These are phyloP conservation scores for Asterochloris sp. DNA, from an alignment of 139 green algal species.

Conservation along the genomic window DNA sequence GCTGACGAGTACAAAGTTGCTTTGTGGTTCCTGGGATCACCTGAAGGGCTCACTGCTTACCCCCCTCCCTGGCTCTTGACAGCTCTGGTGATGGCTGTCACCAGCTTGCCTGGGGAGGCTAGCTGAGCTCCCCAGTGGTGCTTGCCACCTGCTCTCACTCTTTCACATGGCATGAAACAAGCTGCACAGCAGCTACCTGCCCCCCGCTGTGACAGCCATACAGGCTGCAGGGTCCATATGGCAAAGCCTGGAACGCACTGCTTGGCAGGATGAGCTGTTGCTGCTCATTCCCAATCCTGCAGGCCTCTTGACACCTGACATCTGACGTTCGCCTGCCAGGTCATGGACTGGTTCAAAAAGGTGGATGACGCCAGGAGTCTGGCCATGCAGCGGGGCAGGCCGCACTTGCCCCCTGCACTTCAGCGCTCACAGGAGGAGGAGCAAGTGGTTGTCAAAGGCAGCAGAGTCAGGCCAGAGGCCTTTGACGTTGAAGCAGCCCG, in stretches of 20 bases:
- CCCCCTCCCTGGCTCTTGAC: too few species aligned
- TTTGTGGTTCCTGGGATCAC: background rate
- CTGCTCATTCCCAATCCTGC: background rate
- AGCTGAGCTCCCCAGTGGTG: too few species aligned
- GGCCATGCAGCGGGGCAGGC: background rate
- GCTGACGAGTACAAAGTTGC: background rate
- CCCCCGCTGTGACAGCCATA: too few species aligned
- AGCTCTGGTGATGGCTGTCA: too few species aligned
- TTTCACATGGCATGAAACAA: background rate
- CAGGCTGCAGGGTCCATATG: background rate
- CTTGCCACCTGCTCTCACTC: too few species aligned
- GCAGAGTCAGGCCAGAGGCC: too few species aligned
- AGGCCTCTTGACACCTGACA: background rate
- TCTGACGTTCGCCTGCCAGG: background rate
- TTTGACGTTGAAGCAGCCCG: too few species aligned
- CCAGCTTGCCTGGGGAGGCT: too few species aligned
- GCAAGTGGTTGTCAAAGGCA: too few species aligned
- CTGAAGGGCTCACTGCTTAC: background rate
- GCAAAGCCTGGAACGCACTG: background rate
- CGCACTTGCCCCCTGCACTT: too few species aligned
- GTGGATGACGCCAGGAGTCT: background rate
- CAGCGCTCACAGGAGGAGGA: too few species aligned
- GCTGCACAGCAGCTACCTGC: background rate
- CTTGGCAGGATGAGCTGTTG: background rate
- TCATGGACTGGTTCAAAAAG: conserved; percentile 8